Percentiles rank a stretch among this genome's conserved stretches.
Evolutionary conservation across 495 filamentous ascomycete genomes (phyloP).

Genomic region (Lepidopterella palustris): DNA sequence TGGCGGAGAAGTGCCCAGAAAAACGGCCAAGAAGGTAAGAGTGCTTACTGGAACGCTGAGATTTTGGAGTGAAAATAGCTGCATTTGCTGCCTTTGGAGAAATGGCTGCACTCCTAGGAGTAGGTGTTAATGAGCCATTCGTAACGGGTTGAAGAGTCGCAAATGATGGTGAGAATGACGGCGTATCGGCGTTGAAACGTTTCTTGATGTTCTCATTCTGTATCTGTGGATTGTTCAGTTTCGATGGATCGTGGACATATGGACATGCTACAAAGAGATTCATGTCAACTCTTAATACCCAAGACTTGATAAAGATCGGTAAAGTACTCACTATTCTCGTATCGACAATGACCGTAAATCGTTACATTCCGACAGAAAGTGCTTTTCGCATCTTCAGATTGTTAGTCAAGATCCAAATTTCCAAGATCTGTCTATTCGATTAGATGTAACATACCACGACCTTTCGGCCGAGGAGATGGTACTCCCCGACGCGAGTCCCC

Average conservation of each 20-base stretch:
- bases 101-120: conserved; percentile 57
- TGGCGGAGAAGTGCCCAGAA: conserved; percentile 11
- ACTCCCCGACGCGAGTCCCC: conserved; percentile 32
- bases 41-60: conserved; percentile 31
- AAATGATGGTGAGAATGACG: conserved; percentile 88
- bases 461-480: conserved; percentile 55
- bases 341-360: conserved; percentile 90
- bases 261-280: conserved; percentile 55
- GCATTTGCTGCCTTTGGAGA: conserved; percentile 84
- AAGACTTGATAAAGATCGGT: conserved; percentile 9
- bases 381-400: conserved; percentile 53
- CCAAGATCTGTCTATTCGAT: background rate
- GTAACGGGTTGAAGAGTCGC: conserved; percentile 61
- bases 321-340: conserved; percentile 52
- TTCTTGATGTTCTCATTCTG: conserved; percentile 55
- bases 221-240: conserved; percentile 36
- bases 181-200: conserved; percentile 89
- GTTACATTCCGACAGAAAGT: conserved; percentile 88
- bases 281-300: background rate
- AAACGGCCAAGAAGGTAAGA: conserved; percentile 24
- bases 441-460: conserved; percentile 48
- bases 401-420: conserved; percentile 1
- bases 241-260: conserved; percentile 81
- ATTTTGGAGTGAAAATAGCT: conserved; percentile 78
- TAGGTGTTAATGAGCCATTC: conserved; percentile 43